Base-by-base conservation (phyloP, 306 rosid genomes). In the Castanopsis chinensis region DNA sequence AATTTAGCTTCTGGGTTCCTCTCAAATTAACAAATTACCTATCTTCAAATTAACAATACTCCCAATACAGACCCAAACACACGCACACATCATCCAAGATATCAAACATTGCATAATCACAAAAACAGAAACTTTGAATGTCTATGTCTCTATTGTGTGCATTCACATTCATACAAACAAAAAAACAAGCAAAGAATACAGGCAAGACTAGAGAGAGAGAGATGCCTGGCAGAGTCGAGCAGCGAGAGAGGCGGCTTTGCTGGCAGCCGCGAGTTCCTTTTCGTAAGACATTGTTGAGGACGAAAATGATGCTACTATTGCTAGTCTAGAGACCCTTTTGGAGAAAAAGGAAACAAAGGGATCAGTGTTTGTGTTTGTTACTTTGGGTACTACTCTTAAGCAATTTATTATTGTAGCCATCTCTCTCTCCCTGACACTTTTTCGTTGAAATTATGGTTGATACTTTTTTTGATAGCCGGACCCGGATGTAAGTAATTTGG, bases 221-320 rank as follows among this genome's bases (percentile, higher is more conserved):
- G 33, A 27, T 90, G 81, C 99, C 97, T 94, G 97, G 81, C 97
- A 94, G 83, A 94, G 95, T 55, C 82, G 84, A 78, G 97, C 89
- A 28, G 99, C 99, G 79, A 94, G 88, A 79, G 95, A 78, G 72
- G 95, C 94, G 2, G 97, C 97, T 86, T 86, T 91, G 86, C 84
- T 94, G 21, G 99, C 99, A 76, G 99, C 97, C 4, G 87, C 87
- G 78, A 94, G 97, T 79, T 94, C 97, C 74, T 90, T 92, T 30
- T 92, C 92, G 87, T 91, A 94, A 82, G 97, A 32, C 97, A 92
- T 92, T 32, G 17, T 49, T 12, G 53, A 49, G 53, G 97, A 84
- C 78, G 90, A 85, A 78, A 77, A 25, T 6, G 84, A 1, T 41
- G 45, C 75, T 21, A 79, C 58, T n/a, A 75, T 41, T 33, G 20